Conservation (phyloP, 371 early-diverging fungal genomes). For the Coemansia sp. region DNA sequence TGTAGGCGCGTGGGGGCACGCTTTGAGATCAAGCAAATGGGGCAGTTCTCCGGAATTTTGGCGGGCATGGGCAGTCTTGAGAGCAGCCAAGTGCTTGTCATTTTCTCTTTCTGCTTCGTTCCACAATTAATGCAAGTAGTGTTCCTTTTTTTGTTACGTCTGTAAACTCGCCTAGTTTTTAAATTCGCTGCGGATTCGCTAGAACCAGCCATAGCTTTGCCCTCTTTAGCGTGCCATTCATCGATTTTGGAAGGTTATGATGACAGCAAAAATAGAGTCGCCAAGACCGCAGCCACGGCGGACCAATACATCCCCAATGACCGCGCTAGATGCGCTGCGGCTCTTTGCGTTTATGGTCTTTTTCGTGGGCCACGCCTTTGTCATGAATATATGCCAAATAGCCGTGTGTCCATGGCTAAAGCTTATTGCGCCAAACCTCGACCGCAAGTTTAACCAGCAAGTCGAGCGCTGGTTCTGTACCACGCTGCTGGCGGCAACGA, state of each 20-base stretch:
- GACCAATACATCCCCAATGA: conserved; percentile 47
- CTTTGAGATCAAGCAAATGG: neutral
- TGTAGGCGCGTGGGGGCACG: neutral
- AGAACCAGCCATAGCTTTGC: neutral
- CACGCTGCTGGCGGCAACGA: conserved; percentile 49
- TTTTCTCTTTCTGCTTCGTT: neutral
- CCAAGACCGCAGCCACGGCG: conserved; percentile 20
- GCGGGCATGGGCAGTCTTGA: neutral
- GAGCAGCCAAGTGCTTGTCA: too few species aligned
- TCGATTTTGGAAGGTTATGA: neutral
- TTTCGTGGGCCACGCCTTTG: conserved; percentile 44
- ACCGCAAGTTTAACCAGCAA: conserved; percentile 52
- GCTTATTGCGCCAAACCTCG: conserved; percentile 28
- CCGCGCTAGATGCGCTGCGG: conserved; percentile 22
- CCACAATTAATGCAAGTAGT: neutral
- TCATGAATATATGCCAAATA: conserved; percentile 54
- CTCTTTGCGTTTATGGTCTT: conserved; percentile 32
- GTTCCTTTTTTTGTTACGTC: conserved; percentile 1
- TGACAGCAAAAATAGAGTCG: neutral
- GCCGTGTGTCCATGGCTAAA: conserved; percentile 43
- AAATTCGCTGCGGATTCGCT: neutral
- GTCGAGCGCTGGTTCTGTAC: conserved; percentile 55
- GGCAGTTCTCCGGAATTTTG: neutral
- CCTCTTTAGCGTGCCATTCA: neutral
- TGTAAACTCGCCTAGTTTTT: neutral